Evolutionary conservation across 208 protist species (phyloP).

Genomic region (Leptomonas pyrrhocoris): DNA sequence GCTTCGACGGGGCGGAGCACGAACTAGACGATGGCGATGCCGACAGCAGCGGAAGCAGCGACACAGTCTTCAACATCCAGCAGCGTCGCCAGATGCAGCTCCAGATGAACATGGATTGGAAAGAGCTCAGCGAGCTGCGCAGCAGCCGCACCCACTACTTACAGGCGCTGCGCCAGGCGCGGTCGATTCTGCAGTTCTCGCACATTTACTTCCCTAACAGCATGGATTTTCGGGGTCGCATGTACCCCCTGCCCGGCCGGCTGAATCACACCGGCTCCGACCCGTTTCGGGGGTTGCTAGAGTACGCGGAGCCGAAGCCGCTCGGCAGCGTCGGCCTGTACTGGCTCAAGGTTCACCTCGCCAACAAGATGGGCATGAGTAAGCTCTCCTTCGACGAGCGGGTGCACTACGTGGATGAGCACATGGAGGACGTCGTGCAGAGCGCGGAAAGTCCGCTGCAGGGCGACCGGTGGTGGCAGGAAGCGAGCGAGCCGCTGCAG

Average conservation of each 20-base stretch:
- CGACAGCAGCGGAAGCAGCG: constrained; percentile 23
- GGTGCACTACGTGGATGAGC: constrained; percentile 92
- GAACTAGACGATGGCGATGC: constrained; percentile 40
- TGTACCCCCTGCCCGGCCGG: constrained; percentile 97
- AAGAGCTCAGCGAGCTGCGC: constrained; percentile 78
- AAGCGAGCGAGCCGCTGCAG: constrained; percentile 96
- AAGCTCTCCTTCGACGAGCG: constrained; percentile 96
- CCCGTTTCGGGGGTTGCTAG: constrained; percentile 93
- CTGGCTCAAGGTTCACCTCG: constrained; percentile 98
- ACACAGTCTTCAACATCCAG: constrained; percentile 66
- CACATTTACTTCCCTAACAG: constrained; percentile 98
- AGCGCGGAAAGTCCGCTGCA: constrained; percentile 80
- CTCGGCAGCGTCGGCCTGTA: constrained; percentile 93
- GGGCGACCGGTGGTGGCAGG: constrained; percentile 94
- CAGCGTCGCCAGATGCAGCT: constrained; percentile 62
- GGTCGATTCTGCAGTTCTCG: constrained; percentile 88
- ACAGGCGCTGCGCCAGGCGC: constrained; percentile 88
- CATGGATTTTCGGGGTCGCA: constrained; percentile 98
- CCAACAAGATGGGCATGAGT: constrained; percentile 97
- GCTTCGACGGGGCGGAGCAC: not conserved
- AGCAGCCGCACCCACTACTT: constrained; percentile 91
- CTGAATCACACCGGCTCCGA: constrained; percentile 97
- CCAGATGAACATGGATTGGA: constrained; percentile 85
- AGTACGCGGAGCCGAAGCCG: constrained; percentile 94
- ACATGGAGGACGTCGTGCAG: constrained; percentile 91